A percentile compares a stretch with the other conserved stretches of the same genome.
Conservation (phyloP, 179 eudicot species). For the Silene coronaria region DNA sequence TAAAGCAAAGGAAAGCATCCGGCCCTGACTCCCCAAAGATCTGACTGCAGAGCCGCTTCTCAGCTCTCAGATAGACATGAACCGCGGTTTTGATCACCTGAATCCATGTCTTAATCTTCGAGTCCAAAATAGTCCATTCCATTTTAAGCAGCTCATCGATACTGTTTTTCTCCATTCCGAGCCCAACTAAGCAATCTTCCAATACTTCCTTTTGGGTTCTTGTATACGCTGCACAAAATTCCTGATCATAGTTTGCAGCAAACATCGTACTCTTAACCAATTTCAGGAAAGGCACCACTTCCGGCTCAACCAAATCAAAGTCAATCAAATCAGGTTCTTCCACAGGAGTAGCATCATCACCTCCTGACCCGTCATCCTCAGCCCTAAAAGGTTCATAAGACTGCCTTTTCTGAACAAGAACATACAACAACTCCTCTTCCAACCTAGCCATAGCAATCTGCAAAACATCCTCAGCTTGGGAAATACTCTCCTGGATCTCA, state of each 20-base stretch:
- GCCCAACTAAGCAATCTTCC: conserved; percentile 43
- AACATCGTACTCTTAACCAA: conserved; percentile 55
- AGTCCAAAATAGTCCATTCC: conserved; percentile 46
- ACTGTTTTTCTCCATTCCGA: conserved; percentile 44
- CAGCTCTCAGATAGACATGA: conserved; percentile 44
- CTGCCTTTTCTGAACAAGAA: conserved; percentile 47
- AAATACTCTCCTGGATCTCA: conserved; percentile 31
- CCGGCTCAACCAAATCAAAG: conserved; percentile 48
- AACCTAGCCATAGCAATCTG: conserved; percentile 65
- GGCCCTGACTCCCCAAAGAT: conserved; percentile 38
- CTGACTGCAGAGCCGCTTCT: conserved; percentile 46
- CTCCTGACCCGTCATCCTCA: conserved; percentile 31
- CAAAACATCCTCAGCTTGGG: conserved; percentile 44
- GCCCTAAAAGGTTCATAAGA: conserved; percentile 35
- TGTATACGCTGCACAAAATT: conserved; percentile 45
- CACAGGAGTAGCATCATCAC: background rate
- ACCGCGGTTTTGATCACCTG: conserved; percentile 41
- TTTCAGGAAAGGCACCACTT: conserved; percentile 40
- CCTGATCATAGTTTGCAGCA: conserved; percentile 47
- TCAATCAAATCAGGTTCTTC: conserved; percentile 5
- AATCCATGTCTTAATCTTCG: conserved; percentile 60
- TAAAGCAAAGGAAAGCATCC: conserved; percentile 30
- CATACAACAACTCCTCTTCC: conserved; percentile 49
- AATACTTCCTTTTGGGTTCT: conserved; percentile 46
- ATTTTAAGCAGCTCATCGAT: conserved; percentile 56